Evolutionary conservation across 2,329 filamentous ascomycete genomes (phyloP).

Genomic region (Arthroderma sp.): DNA sequence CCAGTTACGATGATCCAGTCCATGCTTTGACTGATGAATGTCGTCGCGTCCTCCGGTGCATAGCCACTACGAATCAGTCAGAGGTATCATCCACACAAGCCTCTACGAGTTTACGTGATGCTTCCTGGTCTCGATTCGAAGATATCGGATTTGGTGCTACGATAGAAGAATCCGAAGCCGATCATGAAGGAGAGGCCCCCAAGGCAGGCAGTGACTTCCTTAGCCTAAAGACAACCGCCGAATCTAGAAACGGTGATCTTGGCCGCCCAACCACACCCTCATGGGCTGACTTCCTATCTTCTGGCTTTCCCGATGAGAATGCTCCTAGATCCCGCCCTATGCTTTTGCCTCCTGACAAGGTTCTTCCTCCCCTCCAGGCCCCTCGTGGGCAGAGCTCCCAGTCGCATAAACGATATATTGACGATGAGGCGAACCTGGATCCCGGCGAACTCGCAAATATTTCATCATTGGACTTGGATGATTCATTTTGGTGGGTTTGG

Average conservation of each 20-base stretch:
- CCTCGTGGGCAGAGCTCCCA: slow-evolving; percentile 70
- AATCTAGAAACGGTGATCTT: slow-evolving; percentile 51
- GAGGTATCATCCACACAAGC: slow-evolving; percentile 57
- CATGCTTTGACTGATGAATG: slow-evolving; percentile 86
- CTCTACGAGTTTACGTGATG: slow-evolving; percentile 62
- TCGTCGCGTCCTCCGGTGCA: slow-evolving; percentile 72
- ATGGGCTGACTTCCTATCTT: slow-evolving; percentile 94
- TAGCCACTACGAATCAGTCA: slow-evolving; percentile 80
- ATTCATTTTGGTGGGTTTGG: slow-evolving; percentile 99
- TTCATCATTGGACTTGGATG: slow-evolving; percentile 70
- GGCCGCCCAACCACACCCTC: slow-evolving; percentile 87
- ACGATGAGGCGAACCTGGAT: slow-evolving; percentile 56
- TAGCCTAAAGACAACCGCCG: slow-evolving; percentile 52
- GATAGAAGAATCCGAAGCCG: slow-evolving; percentile 57
- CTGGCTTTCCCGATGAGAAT: slow-evolving; percentile 72
- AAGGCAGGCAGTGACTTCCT: slow-evolving; percentile 28
- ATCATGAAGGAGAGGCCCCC: slow-evolving; percentile 24
- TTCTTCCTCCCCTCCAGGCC: slow-evolving; percentile 67
- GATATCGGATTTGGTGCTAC: slow-evolving; percentile 78
- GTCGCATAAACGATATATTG: slow-evolving; percentile 62
- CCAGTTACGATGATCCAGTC: slow-evolving; percentile 79
- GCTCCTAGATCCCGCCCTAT: slow-evolving; percentile 50
- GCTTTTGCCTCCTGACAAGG: slow-evolving; percentile 79
- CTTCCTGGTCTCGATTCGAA: slow-evolving; percentile 93
- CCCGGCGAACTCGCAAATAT: slow-evolving; percentile 94